Percentiles rank a stretch among this genome's conserved stretches.
Evolutionary conservation across 73 alveolate genomes (phyloP).

Genomic region (Paramecium primaurelia): DNA sequence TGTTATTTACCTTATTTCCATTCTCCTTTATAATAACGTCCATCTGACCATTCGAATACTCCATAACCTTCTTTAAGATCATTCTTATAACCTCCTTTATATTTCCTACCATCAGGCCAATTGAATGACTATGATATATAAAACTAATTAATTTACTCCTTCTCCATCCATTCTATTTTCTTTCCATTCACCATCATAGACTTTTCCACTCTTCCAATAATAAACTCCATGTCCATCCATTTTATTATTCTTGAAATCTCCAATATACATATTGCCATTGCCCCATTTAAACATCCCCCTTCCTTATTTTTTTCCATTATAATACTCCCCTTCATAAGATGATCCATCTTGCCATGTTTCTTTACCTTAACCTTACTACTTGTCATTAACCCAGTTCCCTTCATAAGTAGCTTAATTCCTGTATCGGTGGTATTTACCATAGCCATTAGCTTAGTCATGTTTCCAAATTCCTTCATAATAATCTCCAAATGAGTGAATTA

Average conservation of each 20-base stretch:
- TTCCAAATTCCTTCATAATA: conserved; percentile 60
- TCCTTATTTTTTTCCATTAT: conserved; percentile 58
- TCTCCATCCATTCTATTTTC: conserved; percentile 62
- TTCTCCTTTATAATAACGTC: conserved; percentile 36
- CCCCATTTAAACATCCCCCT: conserved; percentile 62
- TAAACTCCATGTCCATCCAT: conserved; percentile 63
- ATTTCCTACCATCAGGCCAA: conserved; percentile 65
- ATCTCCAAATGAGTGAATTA: conserved; percentile 42
- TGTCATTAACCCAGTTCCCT: conserved; percentile 22
- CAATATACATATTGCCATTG: conserved; percentile 58
- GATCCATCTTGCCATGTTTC: conserved; percentile 67
- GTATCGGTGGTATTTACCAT: conserved; percentile 61
- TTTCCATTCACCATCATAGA: conserved; percentile 59
- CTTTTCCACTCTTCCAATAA: conserved; percentile 54
- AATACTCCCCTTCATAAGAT: conserved; percentile 62
- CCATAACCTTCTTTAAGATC: conserved; percentile 65
- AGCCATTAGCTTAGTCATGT: conserved; percentile 55
- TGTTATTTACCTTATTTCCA: conserved; percentile 51
- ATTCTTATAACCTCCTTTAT: conserved; percentile 52
- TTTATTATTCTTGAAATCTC: conserved; percentile 58
- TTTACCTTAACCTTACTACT: conserved; percentile 41
- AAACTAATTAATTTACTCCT: conserved; percentile 20
- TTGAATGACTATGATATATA: not conserved
- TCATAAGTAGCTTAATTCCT: conserved; percentile 32
- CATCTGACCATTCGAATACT: conserved; percentile 56